Evolutionary conservation across 106 monocot species (phyloP).

Genomic region (Chionographis japonica): DNA sequence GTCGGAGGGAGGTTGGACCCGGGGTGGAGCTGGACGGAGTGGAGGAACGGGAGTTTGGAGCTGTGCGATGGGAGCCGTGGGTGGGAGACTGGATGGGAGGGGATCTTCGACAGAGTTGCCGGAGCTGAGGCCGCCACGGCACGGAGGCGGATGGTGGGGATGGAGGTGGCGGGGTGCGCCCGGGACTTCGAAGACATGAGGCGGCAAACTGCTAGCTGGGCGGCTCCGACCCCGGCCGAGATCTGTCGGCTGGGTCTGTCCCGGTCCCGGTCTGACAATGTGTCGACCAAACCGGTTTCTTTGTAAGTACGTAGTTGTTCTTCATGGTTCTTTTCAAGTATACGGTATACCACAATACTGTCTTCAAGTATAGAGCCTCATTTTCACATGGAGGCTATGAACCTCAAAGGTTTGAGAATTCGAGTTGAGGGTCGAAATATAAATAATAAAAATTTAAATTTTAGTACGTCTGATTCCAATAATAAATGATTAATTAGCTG

Average conservation of each 20-base stretch:
- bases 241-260: constrained; percentile 47
- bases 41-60: constrained; percentile 48
- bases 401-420: no score
- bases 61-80: constrained; percentile 52
- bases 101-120: constrained; percentile 45
- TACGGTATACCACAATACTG: no score
- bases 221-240: constrained; percentile 37
- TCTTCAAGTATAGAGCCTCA: no score
- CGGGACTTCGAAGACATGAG: constrained; percentile 28
- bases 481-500: no score
- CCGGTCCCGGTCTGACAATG: no score
- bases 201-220: constrained; percentile 38
- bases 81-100: constrained; percentile 71
- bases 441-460: no score
- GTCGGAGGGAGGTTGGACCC: background rate
- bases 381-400: no score
- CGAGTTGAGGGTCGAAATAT: no score
- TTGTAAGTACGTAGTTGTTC: no score
- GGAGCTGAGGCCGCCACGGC: constrained; percentile 34
- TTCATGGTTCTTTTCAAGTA: no score
- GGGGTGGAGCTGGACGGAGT: constrained; percentile 70
- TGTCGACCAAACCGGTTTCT: no score
- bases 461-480: no score
- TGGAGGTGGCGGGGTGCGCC: constrained; percentile 31
- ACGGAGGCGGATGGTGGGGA: constrained; percentile 18